phyloP scores from a whole-genome alignment of 257 asterid genomes.

The Thymus mandschuricus region DNA sequence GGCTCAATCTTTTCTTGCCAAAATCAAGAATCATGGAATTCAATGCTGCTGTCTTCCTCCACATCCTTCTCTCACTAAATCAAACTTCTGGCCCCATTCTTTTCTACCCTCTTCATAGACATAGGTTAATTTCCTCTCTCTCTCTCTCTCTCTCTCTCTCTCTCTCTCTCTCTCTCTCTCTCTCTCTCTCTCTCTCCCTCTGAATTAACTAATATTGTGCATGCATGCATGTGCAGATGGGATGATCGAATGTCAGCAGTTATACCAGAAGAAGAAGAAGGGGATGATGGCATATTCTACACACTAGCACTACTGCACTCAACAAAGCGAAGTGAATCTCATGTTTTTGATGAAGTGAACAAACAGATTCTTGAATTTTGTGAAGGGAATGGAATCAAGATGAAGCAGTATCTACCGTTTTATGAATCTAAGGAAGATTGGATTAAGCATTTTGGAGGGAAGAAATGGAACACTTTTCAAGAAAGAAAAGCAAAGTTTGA shows the following conservation, averaged over 20 bases:
- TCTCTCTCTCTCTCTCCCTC: not conserved
- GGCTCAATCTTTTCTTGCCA: conserved; percentile 77
- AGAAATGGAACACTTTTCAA: conserved; percentile 51
- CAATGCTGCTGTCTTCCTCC: conserved; percentile 60
- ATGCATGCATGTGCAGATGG: conserved; percentile 39
- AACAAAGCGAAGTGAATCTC: conserved; percentile 25
- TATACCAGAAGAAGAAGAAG: conserved; percentile 41
- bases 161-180: not conserved
- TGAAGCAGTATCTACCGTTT: conserved; percentile 57
- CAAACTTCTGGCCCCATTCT: conserved; percentile 59
- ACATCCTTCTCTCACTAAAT: conserved; percentile 54
- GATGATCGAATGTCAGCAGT: conserved; percentile 55
- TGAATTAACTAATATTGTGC: too few species aligned
- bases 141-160: not conserved
- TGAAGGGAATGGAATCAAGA: conserved; percentile 38
- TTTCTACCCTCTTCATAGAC: conserved; percentile 64
- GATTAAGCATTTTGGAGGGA: conserved; percentile 50
- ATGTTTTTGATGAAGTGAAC: conserved; percentile 37
- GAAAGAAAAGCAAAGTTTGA: conserved; percentile 44
- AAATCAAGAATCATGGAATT: conserved; percentile 64
- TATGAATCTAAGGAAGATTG: conserved; percentile 52
- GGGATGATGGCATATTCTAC: conserved; percentile 43
- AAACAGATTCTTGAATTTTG: conserved; percentile 42
- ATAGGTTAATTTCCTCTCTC: conserved; percentile 36
- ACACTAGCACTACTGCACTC: conserved; percentile 46